These are phyloP conservation scores for Hevea brasiliensis DNA, from an alignment of 345 rosid species.

Conservation along the genomic window DNA sequence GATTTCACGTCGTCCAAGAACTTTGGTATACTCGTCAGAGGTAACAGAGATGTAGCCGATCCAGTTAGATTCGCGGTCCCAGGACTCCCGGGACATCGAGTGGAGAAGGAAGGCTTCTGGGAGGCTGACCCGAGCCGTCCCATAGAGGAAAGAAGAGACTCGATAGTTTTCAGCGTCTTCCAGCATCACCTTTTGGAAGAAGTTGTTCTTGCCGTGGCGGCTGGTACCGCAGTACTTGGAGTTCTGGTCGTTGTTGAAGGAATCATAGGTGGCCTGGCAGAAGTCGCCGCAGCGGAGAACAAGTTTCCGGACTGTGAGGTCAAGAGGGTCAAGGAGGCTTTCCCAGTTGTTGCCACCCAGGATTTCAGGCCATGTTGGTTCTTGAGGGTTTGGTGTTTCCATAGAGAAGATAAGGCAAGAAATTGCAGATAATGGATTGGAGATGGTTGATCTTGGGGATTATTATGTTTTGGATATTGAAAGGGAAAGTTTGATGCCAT, in stretches of 20 bases:
- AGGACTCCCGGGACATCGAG: conserved; percentile 65
- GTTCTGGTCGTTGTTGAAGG: conserved; percentile 80
- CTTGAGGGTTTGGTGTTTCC: conserved; percentile 34
- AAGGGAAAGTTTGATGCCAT: too few relatives aligned
- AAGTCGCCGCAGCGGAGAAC: conserved; percentile 88
- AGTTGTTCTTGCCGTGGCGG: conserved; percentile 64
- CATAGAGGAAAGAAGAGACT: conserved; percentile 65
- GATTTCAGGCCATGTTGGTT: conserved; percentile 57
- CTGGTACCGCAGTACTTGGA: conserved; percentile 85
- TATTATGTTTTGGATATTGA: background rate
- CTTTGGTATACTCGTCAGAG: conserved; percentile 46
- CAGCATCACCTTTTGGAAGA: conserved; percentile 72
- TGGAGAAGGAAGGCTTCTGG: conserved; percentile 65
- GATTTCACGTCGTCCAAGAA: conserved; percentile 72
- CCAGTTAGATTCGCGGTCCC: conserved; percentile 99
- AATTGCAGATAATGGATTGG: background rate
- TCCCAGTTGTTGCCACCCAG: conserved; percentile 70
- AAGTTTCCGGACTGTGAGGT: conserved; percentile 64
- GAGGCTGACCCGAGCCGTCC: conserved; percentile 61
- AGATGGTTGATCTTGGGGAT: background rate
- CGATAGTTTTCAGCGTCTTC: conserved; percentile 50
- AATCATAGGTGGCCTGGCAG: conserved; percentile 87
- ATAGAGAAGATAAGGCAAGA: conserved; percentile 13
- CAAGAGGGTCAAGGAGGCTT: conserved; percentile 63
- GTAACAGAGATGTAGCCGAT: conserved; percentile 81